Conservation (phyloP, 371 early-diverging fungal genomes). For the Saksenaea vasiformis region DNA sequence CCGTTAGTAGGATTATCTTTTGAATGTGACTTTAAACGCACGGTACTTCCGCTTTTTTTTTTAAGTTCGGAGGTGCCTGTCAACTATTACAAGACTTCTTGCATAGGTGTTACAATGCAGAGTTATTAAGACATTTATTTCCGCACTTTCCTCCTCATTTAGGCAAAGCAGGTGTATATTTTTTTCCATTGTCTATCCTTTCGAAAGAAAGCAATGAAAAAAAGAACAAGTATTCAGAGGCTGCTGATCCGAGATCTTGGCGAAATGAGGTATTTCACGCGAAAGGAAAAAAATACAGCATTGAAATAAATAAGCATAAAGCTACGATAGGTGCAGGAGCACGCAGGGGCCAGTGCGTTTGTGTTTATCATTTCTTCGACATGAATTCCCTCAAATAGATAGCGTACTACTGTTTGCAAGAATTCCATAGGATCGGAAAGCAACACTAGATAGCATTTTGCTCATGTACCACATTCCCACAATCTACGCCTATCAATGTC, state of each 20-base stretch:
- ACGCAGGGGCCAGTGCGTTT: neutral
- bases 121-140: neutral
- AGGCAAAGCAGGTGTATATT: too few relatives aligned
- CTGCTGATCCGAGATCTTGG: too few relatives aligned
- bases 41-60: neutral
- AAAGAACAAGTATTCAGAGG: too few relatives aligned
- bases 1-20: too few relatives aligned
- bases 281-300: too few relatives aligned
- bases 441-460: neutral
- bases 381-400: neutral
- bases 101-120: neutral
- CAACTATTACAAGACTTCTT: neutral
- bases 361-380: neutral
- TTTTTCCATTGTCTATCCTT: too few relatives aligned
- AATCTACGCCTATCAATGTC: neutral
- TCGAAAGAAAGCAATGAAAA: too few relatives aligned
- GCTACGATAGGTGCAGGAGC: neutral
- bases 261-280: too few relatives aligned
- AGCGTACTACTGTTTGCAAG: neutral
- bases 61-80: neutral
- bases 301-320: too few relatives aligned
- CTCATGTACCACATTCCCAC: neutral
- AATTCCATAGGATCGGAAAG: neutral
- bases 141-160: too few relatives aligned
- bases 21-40: neutral